phyloP scores from a whole-genome alignment of 371 early-diverging fungal species.

The Mycotypha africana region DNA sequence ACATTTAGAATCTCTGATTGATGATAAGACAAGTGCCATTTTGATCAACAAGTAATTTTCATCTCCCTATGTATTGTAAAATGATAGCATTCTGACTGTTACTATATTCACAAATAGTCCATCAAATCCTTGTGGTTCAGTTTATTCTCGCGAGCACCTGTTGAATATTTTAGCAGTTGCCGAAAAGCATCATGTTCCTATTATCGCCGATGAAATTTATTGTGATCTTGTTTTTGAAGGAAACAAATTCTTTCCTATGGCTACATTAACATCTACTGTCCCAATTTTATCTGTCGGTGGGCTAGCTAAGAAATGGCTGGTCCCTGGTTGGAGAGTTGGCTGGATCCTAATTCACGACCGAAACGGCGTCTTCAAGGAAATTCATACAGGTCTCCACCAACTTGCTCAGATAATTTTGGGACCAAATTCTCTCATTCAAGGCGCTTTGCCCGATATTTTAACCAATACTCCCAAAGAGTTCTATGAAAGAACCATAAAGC shows the following conservation, averaged over 20 bases:
- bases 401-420: conserved; percentile 78
- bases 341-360: conserved; percentile 86
- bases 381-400: conserved; percentile 65
- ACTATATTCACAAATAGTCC: conserved; percentile 45
- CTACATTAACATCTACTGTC: conserved; percentile 70
- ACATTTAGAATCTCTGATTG: conserved; percentile 76
- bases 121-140: conserved; percentile 91
- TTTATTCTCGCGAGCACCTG: conserved; percentile 71
- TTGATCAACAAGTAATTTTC: conserved; percentile 85
- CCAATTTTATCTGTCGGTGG: conserved; percentile 86
- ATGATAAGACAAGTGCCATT: conserved; percentile 75
- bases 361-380: conserved; percentile 46
- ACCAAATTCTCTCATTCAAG: conserved; percentile 76
- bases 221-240: conserved; percentile 81
- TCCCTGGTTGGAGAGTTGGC: conserved; percentile 91
- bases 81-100: no score
- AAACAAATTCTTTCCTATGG: conserved; percentile 63
- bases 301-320: conserved; percentile 86
- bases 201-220: conserved; percentile 93
- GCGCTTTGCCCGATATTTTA: conserved; percentile 76
- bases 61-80: no score
- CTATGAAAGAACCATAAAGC: conserved; percentile 61
- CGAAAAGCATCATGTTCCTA: conserved; percentile 72
- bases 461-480: conserved; percentile 63
- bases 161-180: conserved; percentile 63